These are phyloP conservation scores for Brassica carinata DNA, from an alignment of 345 rosid genomes.

Conservation along the genomic window DNA sequence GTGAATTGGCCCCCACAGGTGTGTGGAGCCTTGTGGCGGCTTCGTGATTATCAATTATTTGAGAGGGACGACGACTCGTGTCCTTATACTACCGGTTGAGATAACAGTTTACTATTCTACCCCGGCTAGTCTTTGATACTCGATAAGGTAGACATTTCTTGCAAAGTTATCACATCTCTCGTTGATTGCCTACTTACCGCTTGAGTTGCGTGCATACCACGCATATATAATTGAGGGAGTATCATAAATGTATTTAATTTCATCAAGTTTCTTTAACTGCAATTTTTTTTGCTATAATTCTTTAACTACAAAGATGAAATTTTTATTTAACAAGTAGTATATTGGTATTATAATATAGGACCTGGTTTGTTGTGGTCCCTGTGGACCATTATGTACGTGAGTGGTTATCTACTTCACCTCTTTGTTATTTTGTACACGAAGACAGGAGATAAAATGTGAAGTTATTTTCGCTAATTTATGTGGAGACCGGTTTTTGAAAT, in stretches of 20 bases:
- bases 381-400: background rate
- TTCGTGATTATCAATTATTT: background rate
- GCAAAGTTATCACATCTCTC: background rate
- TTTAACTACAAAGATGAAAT: no score
- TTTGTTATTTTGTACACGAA: background rate
- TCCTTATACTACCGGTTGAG: background rate
- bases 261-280: no score
- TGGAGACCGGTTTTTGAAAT: background rate
- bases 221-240: no score
- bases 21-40: background rate
- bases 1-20: background rate
- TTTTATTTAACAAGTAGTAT: no score
- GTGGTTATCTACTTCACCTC: background rate
- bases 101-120: background rate
- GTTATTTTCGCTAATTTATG: background rate
- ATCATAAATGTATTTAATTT: no score
- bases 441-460: background rate
- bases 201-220: no score
- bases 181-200: no score
- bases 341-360: no score
- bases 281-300: no score
- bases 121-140: background rate
- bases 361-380: background rate
- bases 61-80: background rate
- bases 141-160: background rate